Evolutionary conservation across 345 rosid species (phyloP).

Genomic region (Balakata baccata): DNA sequence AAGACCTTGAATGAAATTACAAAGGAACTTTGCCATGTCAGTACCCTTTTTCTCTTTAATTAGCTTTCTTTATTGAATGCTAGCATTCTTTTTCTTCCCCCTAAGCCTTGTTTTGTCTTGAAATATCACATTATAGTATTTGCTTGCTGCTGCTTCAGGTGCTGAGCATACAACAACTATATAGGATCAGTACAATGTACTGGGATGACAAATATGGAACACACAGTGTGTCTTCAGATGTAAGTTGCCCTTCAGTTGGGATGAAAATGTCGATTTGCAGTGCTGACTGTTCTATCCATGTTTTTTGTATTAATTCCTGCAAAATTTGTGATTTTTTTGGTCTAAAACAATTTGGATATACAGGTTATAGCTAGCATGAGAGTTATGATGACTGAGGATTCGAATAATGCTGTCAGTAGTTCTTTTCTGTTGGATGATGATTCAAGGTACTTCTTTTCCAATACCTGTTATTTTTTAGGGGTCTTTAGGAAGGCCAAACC

Average conservation of each 20-base stretch:
- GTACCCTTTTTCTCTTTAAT: slow-evolving; percentile 23
- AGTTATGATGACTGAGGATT: slow-evolving; percentile 94
- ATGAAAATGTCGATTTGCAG: slow-evolving; percentile 1
- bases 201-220: slow-evolving; percentile 99
- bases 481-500: neutral
- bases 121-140: neutral
- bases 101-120: neutral
- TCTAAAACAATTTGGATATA: slow-evolving; percentile 5
- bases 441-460: slow-evolving; percentile 56
- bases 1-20: slow-evolving; percentile 87
- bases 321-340: neutral
- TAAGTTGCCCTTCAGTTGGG: slow-evolving; percentile 36
- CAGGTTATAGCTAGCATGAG: slow-evolving; percentile 95
- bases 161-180: slow-evolving; percentile 92
- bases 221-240: slow-evolving; percentile 91
- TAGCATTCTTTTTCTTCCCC: slow-evolving; percentile 2
- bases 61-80: neutral
- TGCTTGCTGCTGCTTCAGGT: slow-evolving; percentile 49
- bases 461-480: neutral
- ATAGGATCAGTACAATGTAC: slow-evolving; percentile 98
- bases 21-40: slow-evolving; percentile 89
- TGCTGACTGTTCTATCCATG: neutral
- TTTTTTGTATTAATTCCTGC: neutral
- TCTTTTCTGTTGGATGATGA: slow-evolving; percentile 86
- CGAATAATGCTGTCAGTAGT: slow-evolving; percentile 88